Conservation (phyloP, 2,329 filamentous ascomycete genomes). For the Pestalotiopsis sp. region DNA sequence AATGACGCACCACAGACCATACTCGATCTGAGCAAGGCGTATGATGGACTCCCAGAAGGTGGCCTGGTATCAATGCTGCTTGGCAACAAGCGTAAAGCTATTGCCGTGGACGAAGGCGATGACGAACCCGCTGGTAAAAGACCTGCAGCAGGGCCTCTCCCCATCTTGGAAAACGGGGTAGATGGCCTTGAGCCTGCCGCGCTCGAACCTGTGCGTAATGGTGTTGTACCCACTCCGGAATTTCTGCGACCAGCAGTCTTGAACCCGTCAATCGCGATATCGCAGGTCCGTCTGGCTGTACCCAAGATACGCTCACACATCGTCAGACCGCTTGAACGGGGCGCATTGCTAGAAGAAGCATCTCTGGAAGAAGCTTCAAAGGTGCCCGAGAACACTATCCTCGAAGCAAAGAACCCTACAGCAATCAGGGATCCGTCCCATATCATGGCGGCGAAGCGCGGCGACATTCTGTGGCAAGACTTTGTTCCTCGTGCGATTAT, state of each 20-base stretch:
- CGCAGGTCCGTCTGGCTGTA: slow-evolving; percentile 83
- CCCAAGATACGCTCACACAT: slow-evolving; percentile 86
- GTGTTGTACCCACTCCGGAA: slow-evolving; percentile 73
- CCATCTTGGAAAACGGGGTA: slow-evolving; percentile 75
- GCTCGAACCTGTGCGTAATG: slow-evolving; percentile 60
- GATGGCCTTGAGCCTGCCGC: slow-evolving; percentile 79
- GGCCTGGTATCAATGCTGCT: slow-evolving; percentile 84
- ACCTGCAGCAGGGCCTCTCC: slow-evolving; percentile 68
- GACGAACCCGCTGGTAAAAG: slow-evolving; percentile 55
- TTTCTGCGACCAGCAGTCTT: slow-evolving; percentile 86
- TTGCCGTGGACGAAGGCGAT: slow-evolving; percentile 77
- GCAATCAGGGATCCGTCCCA: slow-evolving; percentile 81
- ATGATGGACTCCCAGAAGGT: slow-evolving; percentile 88
- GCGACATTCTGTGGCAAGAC: slow-evolving; percentile 87
- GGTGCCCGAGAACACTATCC: slow-evolving; percentile 70
- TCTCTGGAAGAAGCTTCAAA: slow-evolving; percentile 65
- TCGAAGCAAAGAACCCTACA: slow-evolving; percentile 87
- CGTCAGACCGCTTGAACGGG: slow-evolving; percentile 76
- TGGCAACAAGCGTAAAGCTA: slow-evolving; percentile 89
- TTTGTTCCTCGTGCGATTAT: slow-evolving; percentile 85
- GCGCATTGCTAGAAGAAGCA: slow-evolving; percentile 55
- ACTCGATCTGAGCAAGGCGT: slow-evolving; percentile 89
- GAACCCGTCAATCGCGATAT: slow-evolving; percentile 79
- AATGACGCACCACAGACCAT: slow-evolving; percentile 79
- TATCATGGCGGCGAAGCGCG: slow-evolving; percentile 80